Evolutionary conservation across 2,329 filamentous ascomycete species (phyloP), one percentile per base, ranked within the genome.

Genomic region (Colletotrichum spaethianum): DNA sequence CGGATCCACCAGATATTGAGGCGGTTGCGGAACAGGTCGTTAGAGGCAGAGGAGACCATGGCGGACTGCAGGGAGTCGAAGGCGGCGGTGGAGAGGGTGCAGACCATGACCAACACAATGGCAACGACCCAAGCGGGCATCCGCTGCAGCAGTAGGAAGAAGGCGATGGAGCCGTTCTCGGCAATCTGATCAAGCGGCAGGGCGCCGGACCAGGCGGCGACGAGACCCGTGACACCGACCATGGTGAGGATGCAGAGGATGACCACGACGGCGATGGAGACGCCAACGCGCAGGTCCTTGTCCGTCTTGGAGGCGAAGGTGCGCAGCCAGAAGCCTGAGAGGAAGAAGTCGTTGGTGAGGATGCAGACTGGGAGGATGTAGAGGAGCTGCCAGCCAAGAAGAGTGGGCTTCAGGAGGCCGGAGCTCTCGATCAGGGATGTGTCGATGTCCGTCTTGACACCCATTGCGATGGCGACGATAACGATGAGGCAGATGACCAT

Each of bases 301-400:
- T 96, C 93, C 0, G 92, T 94, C 80, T 89, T 92, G 63, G 93
- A 93, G 23, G 93, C 92, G 78, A 96, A 96, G 6, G 93, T 93
- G 62, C 94, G 92, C 80, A 96, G 89, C 94, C 94, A 96, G 82
- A 94, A 95, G 75, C 90, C 92, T 40, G 93, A 94, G 53, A 96
- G 86, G 85, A 96, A 96, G 86, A 96, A 95, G 84, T 95, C 92
- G 83, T 96, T 96, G 71, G 93, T 95, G 67, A 95, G 79, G 74
- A 96, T 89, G 55, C 94, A 94, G 7, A 96, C 88, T 0, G 94
- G 93, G 1, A 96, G 87, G 75, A 96, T 96, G 83, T 96, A 96
- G 44, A 96, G 85, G 18, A 96, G 88, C 81, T 96, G 94, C 93
- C 94, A 96, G 67, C 94, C 94, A 1, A 96, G 86, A 2, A 94